phyloP scores from a whole-genome alignment of 495 filamentous ascomycete genomes.

The Talaromyces nanjingensis region DNA sequence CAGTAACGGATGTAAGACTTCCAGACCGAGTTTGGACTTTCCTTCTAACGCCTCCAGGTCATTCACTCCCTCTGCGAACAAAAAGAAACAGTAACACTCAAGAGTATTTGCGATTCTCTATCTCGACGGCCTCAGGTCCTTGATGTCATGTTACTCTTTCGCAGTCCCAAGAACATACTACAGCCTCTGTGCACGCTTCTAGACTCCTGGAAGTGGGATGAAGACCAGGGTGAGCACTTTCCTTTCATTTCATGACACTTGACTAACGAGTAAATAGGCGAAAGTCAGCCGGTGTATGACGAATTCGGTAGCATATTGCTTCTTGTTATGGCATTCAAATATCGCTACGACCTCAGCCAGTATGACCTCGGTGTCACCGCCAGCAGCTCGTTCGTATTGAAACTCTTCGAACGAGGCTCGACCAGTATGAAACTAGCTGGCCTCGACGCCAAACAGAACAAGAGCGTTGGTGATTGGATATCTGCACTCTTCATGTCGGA shows the following conservation, averaged over 20 bases:
- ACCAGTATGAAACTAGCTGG: constrained; percentile 55
- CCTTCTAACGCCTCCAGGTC: constrained; percentile 43
- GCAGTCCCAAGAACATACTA: constrained; percentile 64
- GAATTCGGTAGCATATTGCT: constrained; percentile 89
- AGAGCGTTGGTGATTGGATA: constrained; percentile 78
- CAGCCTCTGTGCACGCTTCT: constrained; percentile 79
- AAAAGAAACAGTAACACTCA: constrained; percentile 88
- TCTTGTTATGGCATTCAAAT: constrained; percentile 70
- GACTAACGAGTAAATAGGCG: constrained; percentile 39
- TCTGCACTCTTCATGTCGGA: constrained; percentile 79
- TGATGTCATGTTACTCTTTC: constrained; percentile 83
- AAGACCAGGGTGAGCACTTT: constrained; percentile 58
- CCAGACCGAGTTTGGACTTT: neutral
- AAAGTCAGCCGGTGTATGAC: constrained; percentile 94
- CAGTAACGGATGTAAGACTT: constrained; percentile 63
- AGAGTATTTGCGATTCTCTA: constrained; percentile 72
- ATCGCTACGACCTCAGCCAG: constrained; percentile 69
- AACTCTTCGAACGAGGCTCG: constrained; percentile 61
- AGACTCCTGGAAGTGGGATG: constrained; percentile 88
- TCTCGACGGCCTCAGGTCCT: constrained; percentile 69
- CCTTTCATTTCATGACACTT: neutral
- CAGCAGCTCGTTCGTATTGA: constrained; percentile 68
- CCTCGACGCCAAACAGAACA: constrained; percentile 65
- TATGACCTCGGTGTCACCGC: constrained; percentile 58
- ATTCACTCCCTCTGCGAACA: constrained; percentile 69